Percentiles rank a stretch among this genome's conserved stretches.
These are phyloP conservation scores for Dryadomyces quercivorus DNA, from an alignment of 2,329 filamentous ascomycete genomes.

Conservation along the genomic window DNA sequence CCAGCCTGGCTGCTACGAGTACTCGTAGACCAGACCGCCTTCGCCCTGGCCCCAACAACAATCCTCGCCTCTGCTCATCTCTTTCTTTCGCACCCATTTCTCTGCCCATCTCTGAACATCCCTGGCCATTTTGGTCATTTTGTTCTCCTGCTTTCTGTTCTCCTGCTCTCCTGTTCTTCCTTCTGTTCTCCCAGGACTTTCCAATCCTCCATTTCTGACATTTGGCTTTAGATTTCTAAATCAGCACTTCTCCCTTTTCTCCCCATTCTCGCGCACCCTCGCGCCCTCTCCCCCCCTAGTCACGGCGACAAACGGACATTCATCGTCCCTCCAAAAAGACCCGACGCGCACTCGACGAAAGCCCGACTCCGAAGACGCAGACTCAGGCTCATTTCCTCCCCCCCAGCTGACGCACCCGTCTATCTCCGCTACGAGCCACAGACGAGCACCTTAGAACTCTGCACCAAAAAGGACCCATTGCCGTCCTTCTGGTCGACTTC, in stretches of 20 bases:
- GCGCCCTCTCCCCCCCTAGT: neutral
- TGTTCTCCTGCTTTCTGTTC: too few relatives aligned
- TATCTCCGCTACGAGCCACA: neutral
- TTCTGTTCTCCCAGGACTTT: too few relatives aligned
- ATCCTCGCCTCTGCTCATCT: neutral
- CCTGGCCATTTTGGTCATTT: too few relatives aligned
- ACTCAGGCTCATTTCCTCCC: neutral
- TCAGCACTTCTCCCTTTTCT: neutral
- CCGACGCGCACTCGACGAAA: neutral
- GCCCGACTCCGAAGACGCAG: neutral
- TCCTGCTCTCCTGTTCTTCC: too few relatives aligned
- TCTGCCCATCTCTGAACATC: neutral
- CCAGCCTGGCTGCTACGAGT: neutral
- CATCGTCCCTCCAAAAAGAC: neutral
- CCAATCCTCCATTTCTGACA: neutral
- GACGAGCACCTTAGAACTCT: neutral
- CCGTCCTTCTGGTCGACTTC: neutral
- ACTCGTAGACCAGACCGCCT: too few relatives aligned
- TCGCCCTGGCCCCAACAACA: neutral
- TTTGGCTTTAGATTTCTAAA: neutral
- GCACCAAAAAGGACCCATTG: neutral
- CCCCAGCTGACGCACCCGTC: neutral
- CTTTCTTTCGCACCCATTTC: neutral
- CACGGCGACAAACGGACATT: neutral
- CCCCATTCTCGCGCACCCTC: too few relatives aligned